phyloP scores from a whole-genome alignment of 2,329 filamentous ascomycete genomes.

The Paracoccidioides brasiliensis region DNA sequence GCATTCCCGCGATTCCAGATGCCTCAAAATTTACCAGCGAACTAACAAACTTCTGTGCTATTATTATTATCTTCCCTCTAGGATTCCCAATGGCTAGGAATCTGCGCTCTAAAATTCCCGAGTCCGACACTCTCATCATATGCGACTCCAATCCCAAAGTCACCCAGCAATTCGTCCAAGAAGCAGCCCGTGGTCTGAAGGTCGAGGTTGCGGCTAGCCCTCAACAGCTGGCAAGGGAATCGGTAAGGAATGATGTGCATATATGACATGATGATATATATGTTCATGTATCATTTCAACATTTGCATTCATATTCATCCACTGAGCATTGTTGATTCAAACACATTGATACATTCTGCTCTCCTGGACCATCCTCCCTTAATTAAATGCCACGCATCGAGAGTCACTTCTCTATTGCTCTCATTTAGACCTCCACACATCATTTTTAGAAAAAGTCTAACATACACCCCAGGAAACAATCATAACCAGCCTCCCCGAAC shows the following conservation, averaged over 20 bases:
- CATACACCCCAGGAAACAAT: conserved; percentile 54
- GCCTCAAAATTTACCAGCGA: conserved; percentile 8
- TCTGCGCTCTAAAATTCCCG: conserved; percentile 51
- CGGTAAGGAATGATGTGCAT: conserved; percentile 38
- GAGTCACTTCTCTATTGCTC: background rate
- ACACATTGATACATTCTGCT: too few species aligned
- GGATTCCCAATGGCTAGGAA: conserved; percentile 64
- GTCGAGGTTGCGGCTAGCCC: conserved; percentile 46
- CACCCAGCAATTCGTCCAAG: conserved; percentile 44
- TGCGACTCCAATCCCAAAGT: conserved; percentile 52
- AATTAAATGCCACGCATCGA: too few species aligned
- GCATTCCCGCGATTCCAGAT: conserved; percentile 2
- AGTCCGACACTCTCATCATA: conserved; percentile 48
- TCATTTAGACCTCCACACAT: conserved; percentile 11
- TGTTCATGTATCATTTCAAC: background rate
- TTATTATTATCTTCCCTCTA: conserved; percentile 17
- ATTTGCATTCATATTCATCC: background rate
- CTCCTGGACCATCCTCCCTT: too few species aligned
- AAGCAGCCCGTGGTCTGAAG: conserved; percentile 33
- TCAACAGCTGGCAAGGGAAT: conserved; percentile 51
- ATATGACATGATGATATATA: conserved; percentile 8
- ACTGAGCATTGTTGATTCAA: too few species aligned
- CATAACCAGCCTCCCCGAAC: conserved; percentile 80
- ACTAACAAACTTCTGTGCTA: background rate
- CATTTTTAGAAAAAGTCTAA: conserved; percentile 9